Conservation (phyloP, 371 early-diverging fungal species). For the Vairimorpha apis region DNA sequence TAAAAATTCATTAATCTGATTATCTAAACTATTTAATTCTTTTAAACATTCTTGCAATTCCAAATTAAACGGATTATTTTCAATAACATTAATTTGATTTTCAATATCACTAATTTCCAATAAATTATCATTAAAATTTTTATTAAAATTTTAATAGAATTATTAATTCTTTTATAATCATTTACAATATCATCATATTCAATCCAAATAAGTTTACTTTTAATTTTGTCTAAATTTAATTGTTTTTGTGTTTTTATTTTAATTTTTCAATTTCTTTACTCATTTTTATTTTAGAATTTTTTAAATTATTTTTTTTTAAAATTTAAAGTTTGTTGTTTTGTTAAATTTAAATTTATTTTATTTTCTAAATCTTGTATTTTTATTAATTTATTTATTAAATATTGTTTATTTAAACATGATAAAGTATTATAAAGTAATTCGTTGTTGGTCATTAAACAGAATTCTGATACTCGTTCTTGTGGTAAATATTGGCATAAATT, state of each 20-base stretch:
- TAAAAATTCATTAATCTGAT: not conserved
- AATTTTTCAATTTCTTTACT: slow-evolving; percentile 44
- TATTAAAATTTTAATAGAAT: slow-evolving; percentile 27
- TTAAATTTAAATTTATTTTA: slow-evolving; percentile 17
- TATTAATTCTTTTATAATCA: slow-evolving; percentile 27
- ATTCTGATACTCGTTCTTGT: slow-evolving; percentile 64
- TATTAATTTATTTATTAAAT: slow-evolving; percentile 36
- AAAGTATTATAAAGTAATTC: slow-evolving; percentile 53
- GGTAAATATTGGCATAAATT: slow-evolving; percentile 62
- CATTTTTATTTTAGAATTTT: slow-evolving; percentile 34
- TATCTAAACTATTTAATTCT: slow-evolving; percentile 13
- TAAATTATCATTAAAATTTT: slow-evolving; percentile 25
- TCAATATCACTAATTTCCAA: slow-evolving; percentile 26
- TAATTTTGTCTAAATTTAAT: slow-evolving; percentile 42
- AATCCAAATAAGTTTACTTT: slow-evolving; percentile 40
- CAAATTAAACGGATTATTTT: slow-evolving; percentile 25
- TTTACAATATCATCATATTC: slow-evolving; percentile 32
- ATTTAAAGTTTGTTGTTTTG: slow-evolving; percentile 5
- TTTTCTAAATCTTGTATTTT: slow-evolving; percentile 19
- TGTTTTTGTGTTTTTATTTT: slow-evolving; percentile 44
- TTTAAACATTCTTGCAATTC: slow-evolving; percentile 7
- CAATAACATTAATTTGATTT: slow-evolving; percentile 43
- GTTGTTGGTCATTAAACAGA: slow-evolving; percentile 54
- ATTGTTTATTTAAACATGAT: slow-evolving; percentile 22
- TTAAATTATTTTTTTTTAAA: slow-evolving; percentile 26